These are phyloP conservation scores for Dicorynia guianensis DNA, from an alignment of 306 rosid species.

Conservation along the genomic window DNA sequence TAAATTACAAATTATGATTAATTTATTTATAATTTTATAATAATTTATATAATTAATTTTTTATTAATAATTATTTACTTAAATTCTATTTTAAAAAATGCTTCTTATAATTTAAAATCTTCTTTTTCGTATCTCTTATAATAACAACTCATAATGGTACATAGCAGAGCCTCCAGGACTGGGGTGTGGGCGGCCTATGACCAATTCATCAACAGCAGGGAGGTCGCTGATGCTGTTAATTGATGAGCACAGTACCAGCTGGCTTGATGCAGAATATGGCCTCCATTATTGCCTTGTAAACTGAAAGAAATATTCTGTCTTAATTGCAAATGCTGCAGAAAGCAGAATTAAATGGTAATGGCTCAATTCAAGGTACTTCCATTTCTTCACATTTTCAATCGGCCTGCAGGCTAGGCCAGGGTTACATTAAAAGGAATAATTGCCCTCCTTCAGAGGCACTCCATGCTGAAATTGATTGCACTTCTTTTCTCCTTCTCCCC, in stretches of 20 bases:
- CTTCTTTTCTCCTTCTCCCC: neutral
- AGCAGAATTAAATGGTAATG: neutral
- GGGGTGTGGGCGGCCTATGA: too few species aligned
- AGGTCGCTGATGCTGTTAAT: too few species aligned
- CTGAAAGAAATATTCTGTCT: neutral
- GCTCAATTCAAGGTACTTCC: neutral
- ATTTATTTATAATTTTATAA: too few species aligned
- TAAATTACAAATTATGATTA: too few species aligned
- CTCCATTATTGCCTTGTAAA: constrained; percentile 6
- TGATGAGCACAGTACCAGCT: neutral
- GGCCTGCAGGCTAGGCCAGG: neutral
- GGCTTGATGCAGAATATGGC: constrained; percentile 6
- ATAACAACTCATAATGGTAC: too few species aligned
- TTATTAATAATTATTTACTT: too few species aligned
- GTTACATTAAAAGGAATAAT: neutral
- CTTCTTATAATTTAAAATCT: too few species aligned
- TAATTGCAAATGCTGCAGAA: neutral
- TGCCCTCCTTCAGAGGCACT: neutral
- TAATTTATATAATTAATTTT: too few species aligned
- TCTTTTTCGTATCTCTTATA: too few species aligned
- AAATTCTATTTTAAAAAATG: too few species aligned
- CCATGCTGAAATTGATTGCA: neutral
- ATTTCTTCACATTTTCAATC: neutral
- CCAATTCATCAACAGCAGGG: too few species aligned
- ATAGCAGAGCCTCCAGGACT: too few species aligned